phyloP scores from a whole-genome alignment of 2,329 filamentous ascomycete genomes.

The Metarhizium guizhouense region DNA sequence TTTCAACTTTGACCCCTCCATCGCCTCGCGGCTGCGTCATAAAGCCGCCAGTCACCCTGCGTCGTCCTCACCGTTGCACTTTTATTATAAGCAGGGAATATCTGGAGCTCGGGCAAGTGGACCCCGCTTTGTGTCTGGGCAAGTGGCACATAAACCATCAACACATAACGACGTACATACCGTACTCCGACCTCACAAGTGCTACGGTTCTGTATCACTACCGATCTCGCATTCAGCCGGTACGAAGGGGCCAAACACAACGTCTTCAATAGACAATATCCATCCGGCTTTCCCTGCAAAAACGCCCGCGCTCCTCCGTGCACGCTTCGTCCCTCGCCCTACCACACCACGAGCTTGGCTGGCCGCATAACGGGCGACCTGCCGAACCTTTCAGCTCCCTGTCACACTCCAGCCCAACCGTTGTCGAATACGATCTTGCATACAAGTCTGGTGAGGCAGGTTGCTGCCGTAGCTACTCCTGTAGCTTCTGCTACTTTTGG shows the following conservation, averaged over 20 bases:
- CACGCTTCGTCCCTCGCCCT: not conserved
- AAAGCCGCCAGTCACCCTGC: not conserved
- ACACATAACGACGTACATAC: not conserved
- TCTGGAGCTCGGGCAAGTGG: not conserved
- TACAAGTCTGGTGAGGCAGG: conserved; percentile 1
- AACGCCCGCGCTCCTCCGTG: not conserved
- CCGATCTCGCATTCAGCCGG: not conserved
- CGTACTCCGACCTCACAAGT: not conserved
- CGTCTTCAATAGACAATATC: not conserved
- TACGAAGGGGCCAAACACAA: not conserved
- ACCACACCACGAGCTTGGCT: conserved; percentile 3
- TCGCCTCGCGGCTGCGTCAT: not conserved
- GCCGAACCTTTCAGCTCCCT: conserved; percentile 6
- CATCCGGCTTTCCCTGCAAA: not conserved
- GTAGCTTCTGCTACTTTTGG: conserved; percentile 1
- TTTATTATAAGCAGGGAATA: not conserved
- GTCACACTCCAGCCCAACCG: not conserved
- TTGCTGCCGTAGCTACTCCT: conserved; percentile 3
- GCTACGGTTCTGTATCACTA: not conserved
- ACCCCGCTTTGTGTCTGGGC: not conserved
- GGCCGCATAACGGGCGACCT: conserved; percentile 24
- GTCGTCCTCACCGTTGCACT: not conserved
- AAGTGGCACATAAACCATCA: not conserved
- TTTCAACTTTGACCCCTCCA: not conserved
- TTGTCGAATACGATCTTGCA: not conserved